These are phyloP conservation scores for Coccomyxa sp. DNA, from an alignment of 139 green algal genomes.

Conservation along the genomic window DNA sequence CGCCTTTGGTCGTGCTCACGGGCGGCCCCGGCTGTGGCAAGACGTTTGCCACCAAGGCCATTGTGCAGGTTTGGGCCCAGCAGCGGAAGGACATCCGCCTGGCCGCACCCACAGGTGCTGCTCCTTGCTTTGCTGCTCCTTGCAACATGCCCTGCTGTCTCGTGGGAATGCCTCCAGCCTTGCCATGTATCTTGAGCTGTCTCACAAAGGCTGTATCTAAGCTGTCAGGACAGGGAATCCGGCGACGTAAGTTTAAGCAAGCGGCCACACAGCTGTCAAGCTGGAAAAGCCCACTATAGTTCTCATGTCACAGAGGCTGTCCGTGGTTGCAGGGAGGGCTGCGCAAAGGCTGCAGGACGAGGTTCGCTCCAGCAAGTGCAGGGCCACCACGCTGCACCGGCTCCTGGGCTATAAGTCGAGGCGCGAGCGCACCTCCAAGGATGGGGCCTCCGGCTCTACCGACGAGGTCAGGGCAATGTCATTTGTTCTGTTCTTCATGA, in stretches of 20 bases:
- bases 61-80: conserved; percentile 48
- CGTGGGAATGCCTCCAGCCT: no score
- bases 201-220: no score
- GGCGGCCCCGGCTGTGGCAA: conserved; percentile 72
- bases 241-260: no score
- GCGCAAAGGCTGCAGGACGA: conserved; percentile 50
- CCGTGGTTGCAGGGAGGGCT: conserved; percentile 41
- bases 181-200: no score
- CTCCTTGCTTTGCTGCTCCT: not conserved
- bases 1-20: conserved; percentile 60
- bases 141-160: not conserved
- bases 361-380: not conserved
- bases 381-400: conserved; percentile 61
- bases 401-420: conserved; percentile 51
- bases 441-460: no score
- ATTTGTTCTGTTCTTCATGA: no score
- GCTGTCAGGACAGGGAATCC: no score
- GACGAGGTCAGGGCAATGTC: not conserved
- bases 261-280: no score
- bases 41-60: conserved; percentile 45
- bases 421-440: not conserved
- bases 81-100: conserved; percentile 44
- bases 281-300: no score
- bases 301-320: no score
- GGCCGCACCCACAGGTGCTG: conserved; percentile 56